Evolutionary conservation across 306 rosid species (phyloP), one percentile per base, ranked within the genome.

Genomic region (Alnus glutinosa): DNA sequence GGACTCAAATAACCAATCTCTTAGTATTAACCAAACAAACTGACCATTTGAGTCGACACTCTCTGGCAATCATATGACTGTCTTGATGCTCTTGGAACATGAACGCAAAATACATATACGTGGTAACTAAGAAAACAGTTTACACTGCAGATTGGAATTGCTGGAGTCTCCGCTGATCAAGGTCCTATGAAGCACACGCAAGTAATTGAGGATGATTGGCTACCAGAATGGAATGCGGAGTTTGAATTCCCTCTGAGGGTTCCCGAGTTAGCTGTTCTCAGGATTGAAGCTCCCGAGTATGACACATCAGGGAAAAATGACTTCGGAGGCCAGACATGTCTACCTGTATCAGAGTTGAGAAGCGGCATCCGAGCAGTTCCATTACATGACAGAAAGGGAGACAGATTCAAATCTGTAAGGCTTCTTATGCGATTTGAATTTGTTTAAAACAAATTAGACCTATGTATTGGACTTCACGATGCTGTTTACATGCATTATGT

Each of bases 241-340:
- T 83, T 95, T 15, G 71, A 1, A 1, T 95, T 95, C 72, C 50
- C 76, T 49, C 49, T 95, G 46, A 79, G 39, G 0, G 87, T 83
- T 80, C 98, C 98, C 1, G 94, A 92, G 75, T 59, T 95, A 57
- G 98, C 98, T 1, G 37, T 95, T 48, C 88, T 95, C 9, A 55
- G 86, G 63, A 50, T 95, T n/a, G 84, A 85, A 78, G 92, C 80
- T 37, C 39, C 23, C 1, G 98, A 92, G 50, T 78, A 82, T 57
- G 98, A 92, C 81, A 90, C 88, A 4, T 75, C 94, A 0, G 88
- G 90, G 9, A 78, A 15, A 16, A 81, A 79, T 77, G 98, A 92
- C 79, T 95, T 95, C 30, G 96, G 86, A 5, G 98, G 98, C 46
- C 97, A 95, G 73, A 89, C 96, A 37, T 92, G 96, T 67, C 80